These are phyloP conservation scores for Globisporangium cylindrosporum DNA, from an alignment of 352 stramenopile species.

Conservation along the genomic window DNA sequence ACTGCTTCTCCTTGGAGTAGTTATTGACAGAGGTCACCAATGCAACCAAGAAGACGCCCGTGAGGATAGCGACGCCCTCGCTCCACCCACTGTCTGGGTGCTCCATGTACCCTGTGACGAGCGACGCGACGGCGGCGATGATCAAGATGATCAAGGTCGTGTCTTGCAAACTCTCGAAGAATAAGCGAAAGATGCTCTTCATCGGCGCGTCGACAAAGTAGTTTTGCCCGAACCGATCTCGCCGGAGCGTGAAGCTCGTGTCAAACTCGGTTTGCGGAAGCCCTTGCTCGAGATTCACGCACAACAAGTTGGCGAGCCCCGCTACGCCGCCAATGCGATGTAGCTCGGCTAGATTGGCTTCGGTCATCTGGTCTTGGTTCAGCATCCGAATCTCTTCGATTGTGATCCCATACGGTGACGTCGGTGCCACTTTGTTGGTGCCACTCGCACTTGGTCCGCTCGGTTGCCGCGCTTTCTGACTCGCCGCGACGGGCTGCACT, in stretches of 20 bases:
- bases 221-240: slow-evolving; percentile 60
- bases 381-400: slow-evolving; percentile 61
- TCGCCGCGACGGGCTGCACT: slow-evolving; percentile 30
- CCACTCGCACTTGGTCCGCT: slow-evolving; percentile 19
- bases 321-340: slow-evolving; percentile 54
- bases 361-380: slow-evolving; percentile 82
- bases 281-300: slow-evolving; percentile 65
- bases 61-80: slow-evolving; percentile 94
- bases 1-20: slow-evolving; percentile 94
- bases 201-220: slow-evolving; percentile 74
- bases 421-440: slow-evolving; percentile 64
- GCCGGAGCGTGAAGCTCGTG: slow-evolving; percentile 45
- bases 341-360: slow-evolving; percentile 63
- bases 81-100: slow-evolving; percentile 89
- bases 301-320: slow-evolving; percentile 56
- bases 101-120: slow-evolving; percentile 79
- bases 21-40: slow-evolving; percentile 95
- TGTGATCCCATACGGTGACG: slow-evolving; percentile 69
- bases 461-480: slow-evolving; percentile 25
- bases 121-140: slow-evolving; percentile 79
- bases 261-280: slow-evolving; percentile 62
- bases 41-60: slow-evolving; percentile 92
- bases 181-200: slow-evolving; percentile 76
- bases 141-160: slow-evolving; percentile 90
- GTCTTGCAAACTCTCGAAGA: slow-evolving; percentile 87